Base-by-base conservation (phyloP, 768 basidiomycete genomes). In the Tubosaeta sp. region DNA sequence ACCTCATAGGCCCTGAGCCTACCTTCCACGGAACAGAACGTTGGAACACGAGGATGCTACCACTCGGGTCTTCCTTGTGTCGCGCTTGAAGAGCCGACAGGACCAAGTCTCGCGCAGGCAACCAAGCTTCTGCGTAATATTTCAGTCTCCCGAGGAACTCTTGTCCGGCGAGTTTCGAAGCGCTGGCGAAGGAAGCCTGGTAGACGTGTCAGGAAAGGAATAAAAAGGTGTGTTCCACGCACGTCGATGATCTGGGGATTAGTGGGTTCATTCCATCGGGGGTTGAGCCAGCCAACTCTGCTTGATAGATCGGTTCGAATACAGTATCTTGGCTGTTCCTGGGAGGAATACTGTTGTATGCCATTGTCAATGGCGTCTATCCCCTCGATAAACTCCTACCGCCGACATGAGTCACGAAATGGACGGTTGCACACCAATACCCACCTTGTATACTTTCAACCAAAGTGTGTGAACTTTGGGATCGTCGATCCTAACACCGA, bases 351-450 rank as follows among this genome's bases (percentile, higher is more conserved):
- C 63, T 91, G 89, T 3, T 84, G 79, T 58, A 99, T 81, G 16
- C 95, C 95, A 65, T 99, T 99, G 74, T 99, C 95, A 65, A 94
- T 86, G 5, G 81, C 95, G 69, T 97, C 95, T 56, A 97, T 84
- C 10, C 86, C 89, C 71, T 99, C 95, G 42, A 99, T 87, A 63
- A 95, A 93, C 66, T 94, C 91, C 84, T 93, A 53, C 14, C 45
- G 19, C 22, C 17, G 33, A 58, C 7, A 46, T 52, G 46, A 22
- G 53, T 44, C 56, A 48, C 34, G 32, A 27, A 29, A 45, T 43
- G 31, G 48, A 17, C 25, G 46, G 14, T 46, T 10, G 13, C 2
- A 39, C 17, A 25, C 14, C 9, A 46, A 43, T 16, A 52, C 65
- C 39, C 59, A 88, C 91, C 65, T 79, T 85, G 77, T 99, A 99